Base-by-base conservation (phyloP, 2,329 filamentous ascomycete species). In the Hypoxylon sp. region DNA sequence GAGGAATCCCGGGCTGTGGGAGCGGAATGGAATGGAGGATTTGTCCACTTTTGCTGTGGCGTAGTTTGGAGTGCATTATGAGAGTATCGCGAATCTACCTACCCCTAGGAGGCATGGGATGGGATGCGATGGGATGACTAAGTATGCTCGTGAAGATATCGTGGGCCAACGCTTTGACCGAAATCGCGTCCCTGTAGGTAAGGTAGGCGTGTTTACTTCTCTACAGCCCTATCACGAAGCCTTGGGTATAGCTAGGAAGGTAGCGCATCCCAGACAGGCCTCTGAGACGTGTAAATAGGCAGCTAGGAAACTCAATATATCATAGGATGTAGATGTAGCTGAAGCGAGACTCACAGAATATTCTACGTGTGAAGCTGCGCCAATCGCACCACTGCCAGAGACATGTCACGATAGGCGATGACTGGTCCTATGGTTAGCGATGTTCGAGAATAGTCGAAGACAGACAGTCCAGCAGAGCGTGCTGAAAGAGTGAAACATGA, bases 401-500 rank as follows among this genome's bases (percentile, higher is more conserved):
- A 30, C 16, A n/a, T 11, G 12, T 23, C 16, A 21, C 11, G 21
- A 32, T 45, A 30, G 4, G 29, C n/a, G 43, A 25, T 19, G 8
- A 14, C 32, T 39, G 30, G 14, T n/a, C 37, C 21, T 23, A 47
- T 11, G 12, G 37, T 19, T 29, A 14, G 21, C 21, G 14, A 34
- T 25, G 30, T 37, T n/a, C 14, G 34, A 1, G n/a, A 27, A 16
- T 23, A 25, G 16, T 54, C 23, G 39, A 46, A n/a, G 12, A 19
- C 9, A 6, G 5, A 16, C 14, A 30, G 45, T 34, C 27, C 9
- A 57, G 16, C 19, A 23, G 27, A 48, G 29, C 45, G 16, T 5
- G 11, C 41, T 39, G 11, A 23, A 25, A 43, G 29, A 41, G 21
- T 59, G 46, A 55, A 63, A 61, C 60, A 53, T 21, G n/a, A 30